These are phyloP conservation scores for Eleusine indica DNA, from an alignment of 176 grass and related monocot genomes.

Conservation along the genomic window DNA sequence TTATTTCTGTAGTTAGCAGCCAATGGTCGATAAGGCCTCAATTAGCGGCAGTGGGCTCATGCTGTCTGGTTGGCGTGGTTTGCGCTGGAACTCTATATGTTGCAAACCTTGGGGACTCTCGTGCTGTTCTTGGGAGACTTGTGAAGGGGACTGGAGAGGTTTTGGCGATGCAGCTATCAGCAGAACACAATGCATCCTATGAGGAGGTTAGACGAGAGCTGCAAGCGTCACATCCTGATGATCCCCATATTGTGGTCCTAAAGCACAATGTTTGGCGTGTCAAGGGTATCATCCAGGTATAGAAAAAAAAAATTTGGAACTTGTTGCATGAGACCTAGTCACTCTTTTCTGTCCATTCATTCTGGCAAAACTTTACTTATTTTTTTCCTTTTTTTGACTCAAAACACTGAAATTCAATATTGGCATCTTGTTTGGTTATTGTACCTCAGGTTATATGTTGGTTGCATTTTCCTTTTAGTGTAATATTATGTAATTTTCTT, in stretches of 20 bases:
- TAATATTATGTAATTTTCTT: constrained; percentile 18
- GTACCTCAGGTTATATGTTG: neutral
- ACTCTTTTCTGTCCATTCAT: neutral
- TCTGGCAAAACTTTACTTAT: neutral
- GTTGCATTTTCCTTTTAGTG: neutral
- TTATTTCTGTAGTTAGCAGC: constrained; percentile 66
- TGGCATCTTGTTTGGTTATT: neutral
- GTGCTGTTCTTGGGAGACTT: constrained; percentile 70
- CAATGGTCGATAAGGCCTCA: constrained; percentile 76
- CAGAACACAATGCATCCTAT: constrained; percentile 78
- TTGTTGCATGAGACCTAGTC: neutral
- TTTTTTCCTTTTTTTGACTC: neutral
- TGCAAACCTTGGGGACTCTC: constrained; percentile 79
- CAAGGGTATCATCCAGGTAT: constrained; percentile 93
- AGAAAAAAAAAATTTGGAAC: neutral
- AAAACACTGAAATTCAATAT: neutral
- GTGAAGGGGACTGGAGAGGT: constrained; percentile 79
- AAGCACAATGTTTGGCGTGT: constrained; percentile 92
- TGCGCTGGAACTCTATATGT: constrained; percentile 72
- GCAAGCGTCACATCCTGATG: constrained; percentile 74
- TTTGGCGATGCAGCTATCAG: constrained; percentile 77
- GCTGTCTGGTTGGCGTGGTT: constrained; percentile 73
- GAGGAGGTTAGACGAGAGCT: constrained; percentile 81
- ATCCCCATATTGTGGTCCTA: constrained; percentile 76
- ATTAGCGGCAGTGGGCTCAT: constrained; percentile 87